Conservation (phyloP, 306 rosid species). For the Oxytropis ochrocephala region DNA sequence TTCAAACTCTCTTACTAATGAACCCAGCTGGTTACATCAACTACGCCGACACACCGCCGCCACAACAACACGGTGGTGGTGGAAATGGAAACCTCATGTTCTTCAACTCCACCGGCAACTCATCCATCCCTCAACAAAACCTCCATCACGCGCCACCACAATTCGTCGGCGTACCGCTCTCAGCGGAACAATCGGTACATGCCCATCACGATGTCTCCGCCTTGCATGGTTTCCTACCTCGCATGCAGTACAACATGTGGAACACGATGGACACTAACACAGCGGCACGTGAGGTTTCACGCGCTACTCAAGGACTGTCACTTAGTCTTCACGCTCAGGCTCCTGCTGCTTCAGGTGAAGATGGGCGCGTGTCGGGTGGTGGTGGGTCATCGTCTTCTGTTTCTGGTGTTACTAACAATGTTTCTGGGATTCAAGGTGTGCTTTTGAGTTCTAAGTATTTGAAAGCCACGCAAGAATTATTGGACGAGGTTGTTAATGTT, state of each 20-base stretch:
- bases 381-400: slow-evolving; percentile 64
- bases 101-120: slow-evolving; percentile 47
- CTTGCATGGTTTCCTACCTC: slow-evolving; percentile 75
- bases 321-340: slow-evolving; percentile 45
- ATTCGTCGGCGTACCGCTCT: slow-evolving; percentile 59
- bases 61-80: slow-evolving; percentile 23
- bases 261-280: slow-evolving; percentile 43
- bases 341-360: slow-evolving; percentile 36
- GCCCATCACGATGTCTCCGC: slow-evolving; percentile 54
- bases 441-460: slow-evolving; percentile 75
- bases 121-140: slow-evolving; percentile 23
- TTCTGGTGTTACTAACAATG: slow-evolving; percentile 52
- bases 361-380: slow-evolving; percentile 48
- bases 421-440: slow-evolving; percentile 73
- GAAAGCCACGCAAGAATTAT: slow-evolving; percentile 84
- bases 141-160: slow-evolving; percentile 63
- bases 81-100: slow-evolving; percentile 41
- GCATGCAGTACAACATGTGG: slow-evolving; percentile 71
- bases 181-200: slow-evolving; percentile 32
- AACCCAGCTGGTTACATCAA: slow-evolving; percentile 76
- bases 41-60: slow-evolving; percentile 68
- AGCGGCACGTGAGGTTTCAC: slow-evolving; percentile 71
- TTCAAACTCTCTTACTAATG: slow-evolving; percentile 88
- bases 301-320: slow-evolving; percentile 65
- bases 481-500: slow-evolving; percentile 81